A percentile compares a stretch with the other conserved stretches of the same genome.
Conservation (phyloP, 495 filamentous ascomycete species). For the Aspergillus leporis region DNA sequence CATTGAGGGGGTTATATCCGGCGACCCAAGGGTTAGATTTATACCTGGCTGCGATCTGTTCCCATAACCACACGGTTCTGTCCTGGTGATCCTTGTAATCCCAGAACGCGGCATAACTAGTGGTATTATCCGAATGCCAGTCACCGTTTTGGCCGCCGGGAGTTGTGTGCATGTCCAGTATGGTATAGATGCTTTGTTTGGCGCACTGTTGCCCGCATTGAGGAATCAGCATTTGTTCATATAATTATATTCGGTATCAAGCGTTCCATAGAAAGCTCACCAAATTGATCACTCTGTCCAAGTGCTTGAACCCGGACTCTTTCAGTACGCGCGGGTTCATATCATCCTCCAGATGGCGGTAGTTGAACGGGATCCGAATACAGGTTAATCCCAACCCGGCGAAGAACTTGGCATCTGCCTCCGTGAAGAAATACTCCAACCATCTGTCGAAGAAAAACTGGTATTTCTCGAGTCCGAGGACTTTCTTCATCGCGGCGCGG, state of each 20-base stretch:
- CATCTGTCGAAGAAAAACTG: constrained; percentile 53
- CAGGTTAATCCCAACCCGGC: constrained; percentile 60
- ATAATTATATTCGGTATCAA: no score
- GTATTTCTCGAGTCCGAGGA: constrained; percentile 51
- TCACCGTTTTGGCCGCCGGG: constrained; percentile 67
- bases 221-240: neutral
- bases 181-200: constrained; percentile 56
- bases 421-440: constrained; percentile 65
- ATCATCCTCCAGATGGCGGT: constrained; percentile 65
- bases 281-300: constrained; percentile 60
- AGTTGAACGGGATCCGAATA: constrained; percentile 64
- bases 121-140: constrained; percentile 62
- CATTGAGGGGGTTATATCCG: constrained; percentile 68
- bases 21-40: constrained; percentile 56
- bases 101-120: constrained; percentile 62
- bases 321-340: constrained; percentile 61
- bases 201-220: constrained; percentile 42
- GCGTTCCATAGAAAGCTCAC: constrained; percentile 21
- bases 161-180: constrained; percentile 63
- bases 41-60: constrained; percentile 58
- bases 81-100: constrained; percentile 63
- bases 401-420: constrained; percentile 61
- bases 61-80: constrained; percentile 60
- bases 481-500: constrained; percentile 53
- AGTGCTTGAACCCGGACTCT: constrained; percentile 54